Base-by-base conservation (phyloP, 2,329 filamentous ascomycete genomes). In the Diaporthe sp. region DNA sequence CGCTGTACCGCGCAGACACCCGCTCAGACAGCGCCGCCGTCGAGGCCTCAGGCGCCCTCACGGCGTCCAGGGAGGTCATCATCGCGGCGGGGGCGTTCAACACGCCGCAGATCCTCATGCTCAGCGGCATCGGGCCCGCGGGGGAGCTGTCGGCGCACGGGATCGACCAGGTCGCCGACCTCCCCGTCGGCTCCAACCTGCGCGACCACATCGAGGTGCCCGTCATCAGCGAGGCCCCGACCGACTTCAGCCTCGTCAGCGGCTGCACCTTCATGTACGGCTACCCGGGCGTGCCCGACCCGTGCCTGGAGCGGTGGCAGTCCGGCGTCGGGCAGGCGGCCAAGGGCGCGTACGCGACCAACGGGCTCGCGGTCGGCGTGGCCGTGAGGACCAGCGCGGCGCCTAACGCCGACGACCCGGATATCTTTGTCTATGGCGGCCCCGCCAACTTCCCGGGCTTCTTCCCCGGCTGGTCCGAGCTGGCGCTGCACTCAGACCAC, bases 101-200 rank as follows among this genome's bases (percentile, higher is more conserved):
- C 78, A 86, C 88, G 0, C 89, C 89, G 0, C 88, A 91, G 76
- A 81, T 90, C 9, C 83, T 90, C 9, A 88, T 89, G 82, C 83
- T 89, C 5, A 88, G 86, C 57, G 88, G 89, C 2, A 74, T 86
- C 46, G 88, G 88, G 0, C 87, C 87, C 0, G 80, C 81, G 1
- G 78, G 75, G 0, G 84, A 88, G 58, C 82, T 89, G 1, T 76
- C 82, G 22, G 80, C 81, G 65, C 82, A 83, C 49, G 78, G 78
- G 9, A 86, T 87, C 74, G 82, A 85, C 3, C 84, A 91, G 15
- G 76, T 91, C 46, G 82, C 83, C 2, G 86, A 92, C 77, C 84
- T 90, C 0, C 90, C 89, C 0, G 90, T 93, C 3, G 91, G 91
- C 19, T 86, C 83, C 12, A 92, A 92, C 81, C 83, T 93, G 15